Evolutionary conservation across 2,329 filamentous ascomycete species (phyloP).

Genomic region (Talaromyces sp.): DNA sequence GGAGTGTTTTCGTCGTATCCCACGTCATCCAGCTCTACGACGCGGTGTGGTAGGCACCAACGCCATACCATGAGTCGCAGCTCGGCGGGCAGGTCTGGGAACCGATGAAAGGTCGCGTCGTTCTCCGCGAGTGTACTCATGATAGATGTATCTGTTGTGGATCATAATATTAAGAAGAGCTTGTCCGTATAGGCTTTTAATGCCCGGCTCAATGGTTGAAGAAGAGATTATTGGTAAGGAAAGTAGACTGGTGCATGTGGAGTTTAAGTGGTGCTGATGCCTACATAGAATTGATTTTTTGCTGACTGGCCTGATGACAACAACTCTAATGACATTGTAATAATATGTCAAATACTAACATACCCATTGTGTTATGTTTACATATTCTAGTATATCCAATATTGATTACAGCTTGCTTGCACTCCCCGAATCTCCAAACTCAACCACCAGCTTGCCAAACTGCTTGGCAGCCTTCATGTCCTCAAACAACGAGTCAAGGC

Average conservation of each 20-base stretch:
- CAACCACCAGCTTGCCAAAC: constrained; percentile 88
- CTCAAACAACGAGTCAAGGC: constrained; percentile 75
- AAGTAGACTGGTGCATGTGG: background rate
- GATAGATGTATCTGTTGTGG: background rate
- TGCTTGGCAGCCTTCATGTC: constrained; percentile 82
- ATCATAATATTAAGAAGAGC: background rate
- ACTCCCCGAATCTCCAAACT: constrained; percentile 46
- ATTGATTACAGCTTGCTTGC: constrained; percentile 30
- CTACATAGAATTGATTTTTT: no score
- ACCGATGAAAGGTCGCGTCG: background rate
- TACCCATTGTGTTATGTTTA: background rate
- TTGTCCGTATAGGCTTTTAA: background rate
- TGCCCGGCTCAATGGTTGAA: background rate
- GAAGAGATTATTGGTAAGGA: background rate
- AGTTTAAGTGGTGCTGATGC: background rate
- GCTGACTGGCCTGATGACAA: no score
- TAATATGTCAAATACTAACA: no score
- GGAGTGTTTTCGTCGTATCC: background rate
- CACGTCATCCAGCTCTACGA: background rate
- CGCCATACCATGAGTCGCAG: background rate
- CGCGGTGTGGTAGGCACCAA: background rate
- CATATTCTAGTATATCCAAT: background rate
- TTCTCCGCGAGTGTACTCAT: background rate
- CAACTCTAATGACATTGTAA: no score
- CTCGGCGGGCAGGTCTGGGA: background rate